Conservation (phyloP, 441 rosid species). For the Populus hybrid region DNA sequence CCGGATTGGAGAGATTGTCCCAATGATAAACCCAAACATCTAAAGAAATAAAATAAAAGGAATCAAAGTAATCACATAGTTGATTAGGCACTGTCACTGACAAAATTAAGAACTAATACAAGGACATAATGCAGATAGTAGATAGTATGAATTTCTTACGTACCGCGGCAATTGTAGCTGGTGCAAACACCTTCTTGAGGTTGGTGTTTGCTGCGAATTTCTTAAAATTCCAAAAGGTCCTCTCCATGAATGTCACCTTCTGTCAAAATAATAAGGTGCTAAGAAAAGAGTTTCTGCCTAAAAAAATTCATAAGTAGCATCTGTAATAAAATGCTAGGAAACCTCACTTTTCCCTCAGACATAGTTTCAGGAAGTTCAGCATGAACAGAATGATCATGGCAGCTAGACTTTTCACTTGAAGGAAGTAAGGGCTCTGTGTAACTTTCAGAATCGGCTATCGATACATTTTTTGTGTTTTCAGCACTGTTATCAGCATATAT, state of each 20-base stretch:
- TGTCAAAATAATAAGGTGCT: not conserved
- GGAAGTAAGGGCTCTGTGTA: constrained; percentile 24
- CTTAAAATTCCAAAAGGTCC: not conserved
- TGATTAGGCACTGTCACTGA: not conserved
- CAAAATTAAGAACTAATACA: no score
- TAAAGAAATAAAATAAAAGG: not conserved
- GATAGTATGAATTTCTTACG: not conserved
- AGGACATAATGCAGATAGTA: not conserved
- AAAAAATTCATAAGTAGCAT: not conserved
- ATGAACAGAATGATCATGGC: constrained; percentile 14
- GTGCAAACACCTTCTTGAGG: constrained; percentile 35
- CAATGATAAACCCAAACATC: constrained; percentile 34
- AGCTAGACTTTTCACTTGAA: constrained; percentile 13
- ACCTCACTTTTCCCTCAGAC: constrained; percentile 19
- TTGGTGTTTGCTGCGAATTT: constrained; percentile 18
- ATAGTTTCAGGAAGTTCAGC: constrained; percentile 15
- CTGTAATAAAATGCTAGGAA: not conserved
- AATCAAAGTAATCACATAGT: no score
- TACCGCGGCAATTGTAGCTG: constrained; percentile 44
- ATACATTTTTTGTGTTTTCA: constrained; percentile 14
- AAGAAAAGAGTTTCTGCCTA: not conserved
- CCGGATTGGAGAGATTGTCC: constrained; percentile 27
- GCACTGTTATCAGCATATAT: constrained; percentile 23
- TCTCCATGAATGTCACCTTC: not conserved
- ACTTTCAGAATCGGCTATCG: constrained; percentile 16